Evolutionary conservation across 768 basidiomycete genomes (phyloP).

Genomic region (Russula sp.): DNA sequence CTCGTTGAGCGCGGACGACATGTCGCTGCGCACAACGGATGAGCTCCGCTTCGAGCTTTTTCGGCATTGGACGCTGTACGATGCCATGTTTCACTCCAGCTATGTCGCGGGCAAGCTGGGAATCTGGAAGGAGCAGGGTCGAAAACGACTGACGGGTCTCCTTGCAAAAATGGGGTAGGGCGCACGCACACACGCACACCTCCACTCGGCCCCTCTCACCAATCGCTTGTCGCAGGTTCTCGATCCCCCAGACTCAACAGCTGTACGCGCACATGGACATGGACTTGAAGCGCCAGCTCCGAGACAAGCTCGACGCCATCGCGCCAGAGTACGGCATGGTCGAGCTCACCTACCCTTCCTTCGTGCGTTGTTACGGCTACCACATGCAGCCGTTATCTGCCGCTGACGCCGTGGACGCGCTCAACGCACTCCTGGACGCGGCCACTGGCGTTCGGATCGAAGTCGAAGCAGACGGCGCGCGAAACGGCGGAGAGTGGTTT

Average conservation of each 20-base stretch:
- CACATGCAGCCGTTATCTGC: conserved; percentile 83
- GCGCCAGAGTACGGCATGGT: conserved; percentile 94
- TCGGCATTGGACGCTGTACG: conserved; percentile 96
- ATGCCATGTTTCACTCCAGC: conserved; percentile 95
- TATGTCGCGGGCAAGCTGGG: conserved; percentile 94
- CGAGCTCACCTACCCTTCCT: conserved; percentile 91
- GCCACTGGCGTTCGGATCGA: conserved; percentile 89
- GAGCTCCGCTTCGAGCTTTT: conserved; percentile 94
- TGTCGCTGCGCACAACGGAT: conserved; percentile 72
- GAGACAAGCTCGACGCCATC: conserved; percentile 77
- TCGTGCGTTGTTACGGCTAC: conserved; percentile 88
- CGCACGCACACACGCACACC: background rate
- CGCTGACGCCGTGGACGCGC: conserved; percentile 87
- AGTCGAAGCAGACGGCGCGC: conserved; percentile 79
- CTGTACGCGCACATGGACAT: conserved; percentile 94
- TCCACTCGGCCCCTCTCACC: background rate
- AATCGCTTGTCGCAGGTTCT: conserved; percentile 56
- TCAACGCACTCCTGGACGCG: conserved; percentile 83
- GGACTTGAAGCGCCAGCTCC: conserved; percentile 77
- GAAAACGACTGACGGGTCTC: conserved; percentile 82
- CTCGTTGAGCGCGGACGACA: conserved; percentile 74
- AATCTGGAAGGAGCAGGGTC: conserved; percentile 93
- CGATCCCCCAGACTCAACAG: conserved; percentile 90
- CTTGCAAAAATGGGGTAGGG: conserved; percentile 97
- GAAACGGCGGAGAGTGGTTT: conserved; percentile 96